Evolutionary conservation across 768 basidiomycete genomes (phyloP).

Genomic region (Mycena vulgaris): DNA sequence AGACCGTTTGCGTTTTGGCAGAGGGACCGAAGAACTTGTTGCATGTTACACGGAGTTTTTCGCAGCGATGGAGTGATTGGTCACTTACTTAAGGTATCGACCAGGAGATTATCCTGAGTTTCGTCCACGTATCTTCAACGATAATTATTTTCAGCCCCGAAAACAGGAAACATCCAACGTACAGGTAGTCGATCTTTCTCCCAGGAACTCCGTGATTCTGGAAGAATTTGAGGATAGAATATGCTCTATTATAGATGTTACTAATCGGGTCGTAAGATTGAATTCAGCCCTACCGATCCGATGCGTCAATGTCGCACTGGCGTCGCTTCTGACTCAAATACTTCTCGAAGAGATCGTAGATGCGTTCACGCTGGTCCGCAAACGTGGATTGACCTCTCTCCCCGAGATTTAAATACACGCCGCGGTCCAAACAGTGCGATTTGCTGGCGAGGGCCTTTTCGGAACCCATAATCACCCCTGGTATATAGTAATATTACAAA

Average conservation of each 20-base stretch:
- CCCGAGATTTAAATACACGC: constrained; percentile 64
- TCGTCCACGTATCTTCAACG: constrained; percentile 78
- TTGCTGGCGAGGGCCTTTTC: constrained; percentile 60
- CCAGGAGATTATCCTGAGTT: constrained; percentile 79
- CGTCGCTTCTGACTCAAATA: constrained; percentile 67
- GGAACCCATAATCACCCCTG: constrained; percentile 79
- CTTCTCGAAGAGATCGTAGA: constrained; percentile 69
- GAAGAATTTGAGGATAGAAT: constrained; percentile 60
- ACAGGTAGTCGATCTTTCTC: constrained; percentile 61
- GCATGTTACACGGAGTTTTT: not conserved
- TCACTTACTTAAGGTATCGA: constrained; percentile 62
- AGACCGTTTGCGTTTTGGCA: constrained; percentile 77
- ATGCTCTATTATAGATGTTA: constrained; percentile 49
- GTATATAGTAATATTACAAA: not conserved
- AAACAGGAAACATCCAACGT: not conserved
- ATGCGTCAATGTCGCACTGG: constrained; percentile 64
- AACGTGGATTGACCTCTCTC: constrained; percentile 70
- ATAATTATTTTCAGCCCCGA: not conserved
- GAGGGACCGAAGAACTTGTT: constrained; percentile 66
- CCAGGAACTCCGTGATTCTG: constrained; percentile 53
- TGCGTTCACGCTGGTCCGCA: constrained; percentile 59
- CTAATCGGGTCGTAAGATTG: not conserved
- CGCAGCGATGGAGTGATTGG: too few species aligned
- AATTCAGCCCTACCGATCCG: constrained; percentile 61
- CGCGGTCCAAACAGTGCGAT: constrained; percentile 58